These are phyloP conservation scores for Botrytis fabae DNA, from an alignment of 2,329 filamentous ascomycete species.

Conservation along the genomic window DNA sequence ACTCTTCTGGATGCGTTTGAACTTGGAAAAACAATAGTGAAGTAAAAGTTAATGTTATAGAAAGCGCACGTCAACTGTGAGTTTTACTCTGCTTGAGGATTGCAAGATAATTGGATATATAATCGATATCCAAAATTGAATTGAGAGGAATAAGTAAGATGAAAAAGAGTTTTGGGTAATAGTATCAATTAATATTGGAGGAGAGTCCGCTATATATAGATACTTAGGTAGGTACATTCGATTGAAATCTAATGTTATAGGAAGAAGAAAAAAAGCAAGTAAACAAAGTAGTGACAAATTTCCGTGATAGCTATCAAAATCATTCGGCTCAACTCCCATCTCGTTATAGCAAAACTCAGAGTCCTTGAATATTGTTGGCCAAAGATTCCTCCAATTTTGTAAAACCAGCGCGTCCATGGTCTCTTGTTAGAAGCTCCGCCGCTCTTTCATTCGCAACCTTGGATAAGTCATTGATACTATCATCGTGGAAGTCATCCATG, in stretches of 20 bases:
- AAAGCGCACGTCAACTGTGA: no score
- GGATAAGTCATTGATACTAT: constrained; percentile 29
- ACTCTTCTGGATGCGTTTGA: no score
- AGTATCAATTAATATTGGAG: background rate
- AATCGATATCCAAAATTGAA: no score
- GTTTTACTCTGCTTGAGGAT: background rate
- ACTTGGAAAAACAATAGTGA: background rate
- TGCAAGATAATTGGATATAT: no score
- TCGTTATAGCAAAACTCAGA: background rate
- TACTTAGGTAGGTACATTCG: background rate
- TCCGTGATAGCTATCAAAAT: background rate
- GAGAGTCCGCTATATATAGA: background rate
- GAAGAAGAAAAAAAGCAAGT: no score
- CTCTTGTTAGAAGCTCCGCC: constrained; percentile 28
- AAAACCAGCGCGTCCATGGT: constrained; percentile 22
- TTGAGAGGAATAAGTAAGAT: background rate
- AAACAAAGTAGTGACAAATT: background rate
- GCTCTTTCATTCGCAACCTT: constrained; percentile 30
- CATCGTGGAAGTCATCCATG: constrained; percentile 30
- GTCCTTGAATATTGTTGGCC: constrained; percentile 14
- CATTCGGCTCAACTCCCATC: no score
- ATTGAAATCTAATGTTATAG: background rate
- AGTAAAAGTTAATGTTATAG: no score
- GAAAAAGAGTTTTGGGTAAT: background rate
- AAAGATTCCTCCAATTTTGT: constrained; percentile 21